A percentile compares a stretch with the other conserved stretches of the same genome.
phyloP scores from a whole-genome alignment of 2,329 filamentous ascomycete genomes.

The Daldinia sp. region DNA sequence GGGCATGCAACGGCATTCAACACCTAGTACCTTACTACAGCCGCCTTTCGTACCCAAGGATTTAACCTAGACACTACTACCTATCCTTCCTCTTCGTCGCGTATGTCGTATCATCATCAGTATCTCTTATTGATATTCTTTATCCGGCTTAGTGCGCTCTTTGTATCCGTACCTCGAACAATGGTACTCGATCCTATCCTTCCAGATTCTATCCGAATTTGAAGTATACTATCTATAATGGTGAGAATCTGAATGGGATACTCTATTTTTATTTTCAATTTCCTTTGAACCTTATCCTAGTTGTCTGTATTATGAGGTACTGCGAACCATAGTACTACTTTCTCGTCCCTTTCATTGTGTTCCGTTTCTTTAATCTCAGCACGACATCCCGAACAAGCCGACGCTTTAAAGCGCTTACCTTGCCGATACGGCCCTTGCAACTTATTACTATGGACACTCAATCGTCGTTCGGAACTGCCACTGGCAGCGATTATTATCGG shows the following conservation, averaged over 20 bases:
- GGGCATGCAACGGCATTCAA: neutral
- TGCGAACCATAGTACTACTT: neutral
- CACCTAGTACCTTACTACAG: constrained; percentile 5
- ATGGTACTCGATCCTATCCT: constrained; percentile 19
- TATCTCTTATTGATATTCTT: constrained; percentile 7
- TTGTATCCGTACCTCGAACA: constrained; percentile 21
- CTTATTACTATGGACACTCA: constrained; percentile 11
- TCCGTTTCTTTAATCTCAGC: neutral
- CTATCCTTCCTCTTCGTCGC: constrained; percentile 19
- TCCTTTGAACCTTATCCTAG: constrained; percentile 18
- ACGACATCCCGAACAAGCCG: constrained; percentile 14
- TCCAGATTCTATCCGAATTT: constrained; percentile 19
- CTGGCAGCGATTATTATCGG: constrained; percentile 37
- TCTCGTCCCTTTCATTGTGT: neutral
- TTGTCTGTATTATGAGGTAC: constrained; percentile 10
- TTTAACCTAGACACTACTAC: constrained; percentile 7
- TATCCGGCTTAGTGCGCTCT: constrained; percentile 22
- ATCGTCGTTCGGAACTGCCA: constrained; percentile 28
- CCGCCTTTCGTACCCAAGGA: constrained; percentile 5
- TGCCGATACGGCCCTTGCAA: constrained; percentile 15
- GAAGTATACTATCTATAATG: constrained; percentile 24
- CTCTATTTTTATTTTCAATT: constrained; percentile 16
- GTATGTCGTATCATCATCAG: neutral
- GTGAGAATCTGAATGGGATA: constrained; percentile 34
- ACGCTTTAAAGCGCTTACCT: neutral